Base-by-base conservation (phyloP, 2,329 filamentous ascomycete species). In the Colletotrichum graminicola region DNA sequence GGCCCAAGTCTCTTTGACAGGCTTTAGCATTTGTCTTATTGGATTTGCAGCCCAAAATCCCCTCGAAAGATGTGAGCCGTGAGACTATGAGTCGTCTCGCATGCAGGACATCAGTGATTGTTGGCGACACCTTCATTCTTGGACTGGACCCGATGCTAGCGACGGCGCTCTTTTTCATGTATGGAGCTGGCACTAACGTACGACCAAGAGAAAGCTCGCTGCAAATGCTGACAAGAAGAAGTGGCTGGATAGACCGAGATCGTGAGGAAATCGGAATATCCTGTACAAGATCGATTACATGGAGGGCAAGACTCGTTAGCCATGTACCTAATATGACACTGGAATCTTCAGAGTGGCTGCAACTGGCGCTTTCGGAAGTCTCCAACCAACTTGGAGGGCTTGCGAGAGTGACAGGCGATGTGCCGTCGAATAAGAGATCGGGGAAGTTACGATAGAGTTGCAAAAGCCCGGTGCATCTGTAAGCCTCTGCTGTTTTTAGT, bases 1-100 rank as follows among this genome's bases (percentile, higher is more conserved):
- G 47, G 80, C 76, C 83, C 83, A 85, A 3, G 82, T 82, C 74
- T 85, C 82, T 60, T 81, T 80, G 55, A 84, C 78, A 16, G 84
- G 75, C 32, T 80, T 79, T 59, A 83, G 78, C 78, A 79, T 82
- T 73, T 78, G 81, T 65, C 79, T 73, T 49, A 84, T 75, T 36
- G 82, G 83, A 61, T 83, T 82, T 47, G 81, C 80, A 14, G 83
- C 81, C 81, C 51, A 85, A 75, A 14, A 70, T 80, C 76, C 60
- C 80, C 73, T 43, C 80, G 78, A 68, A 83, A 77, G 62, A 73
- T 14, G 81, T 77, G 56, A 85, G 75, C 18, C 83, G 76, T 54
- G 79, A 78, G 39, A 81, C 76, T n/a, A 81, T 78, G 41, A 82
- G 81, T 21, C 78, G 77, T 16, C 83, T 78, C 21, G 79, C 77